Evolutionary conservation across 768 basidiomycete genomes (phyloP), one percentile per base, ranked within the genome.

Genomic region (Termitomyces sp.): DNA sequence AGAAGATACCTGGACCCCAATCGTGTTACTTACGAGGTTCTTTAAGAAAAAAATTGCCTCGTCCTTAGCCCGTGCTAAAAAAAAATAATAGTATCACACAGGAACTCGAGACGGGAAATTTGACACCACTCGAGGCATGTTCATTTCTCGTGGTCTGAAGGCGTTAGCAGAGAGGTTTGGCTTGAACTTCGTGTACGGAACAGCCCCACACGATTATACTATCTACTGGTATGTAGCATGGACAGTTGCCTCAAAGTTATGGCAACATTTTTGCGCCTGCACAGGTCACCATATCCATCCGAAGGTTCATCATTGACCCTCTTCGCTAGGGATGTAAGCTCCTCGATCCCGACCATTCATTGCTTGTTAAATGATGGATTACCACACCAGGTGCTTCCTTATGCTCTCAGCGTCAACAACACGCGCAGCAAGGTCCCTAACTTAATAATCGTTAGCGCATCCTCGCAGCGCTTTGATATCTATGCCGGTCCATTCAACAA

Each of bases 1-100:
- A 76, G 90, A 28, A 77, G 90, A 28, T 93, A 93, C 65, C 71
- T 93, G 15, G 90, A 93, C 62, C 80, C 87, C 42, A 93, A 93
- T 65, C 81, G 86, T 24, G 81, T 87, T 28, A 87, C 85, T 11
- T 90, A 83, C 54, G 80, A 91, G 70, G 81, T 87, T 34, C 10
- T 32, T 28, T 28, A 28, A 28, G 34, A 62, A n/a, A 65, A 64
- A 24, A 7, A 11, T 2, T 22, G 12, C 30, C n/a, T 10, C 6
- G 11, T 38, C 5, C n/a, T 28, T 5, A 11, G 3, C 22, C 46
- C 32, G 9, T 12, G 26, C 45, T 9, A 40, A 44, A 2, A 10
- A 22, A 15, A 40, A 30, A 55, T 65, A 60, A 42, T 57, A 88
- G 81, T 94, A 79, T 67, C 92, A 94, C 63, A 81, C 89, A 0